Base-by-base conservation (phyloP, 2,329 filamentous ascomycete genomes). In the Trichothecium roseum region DNA sequence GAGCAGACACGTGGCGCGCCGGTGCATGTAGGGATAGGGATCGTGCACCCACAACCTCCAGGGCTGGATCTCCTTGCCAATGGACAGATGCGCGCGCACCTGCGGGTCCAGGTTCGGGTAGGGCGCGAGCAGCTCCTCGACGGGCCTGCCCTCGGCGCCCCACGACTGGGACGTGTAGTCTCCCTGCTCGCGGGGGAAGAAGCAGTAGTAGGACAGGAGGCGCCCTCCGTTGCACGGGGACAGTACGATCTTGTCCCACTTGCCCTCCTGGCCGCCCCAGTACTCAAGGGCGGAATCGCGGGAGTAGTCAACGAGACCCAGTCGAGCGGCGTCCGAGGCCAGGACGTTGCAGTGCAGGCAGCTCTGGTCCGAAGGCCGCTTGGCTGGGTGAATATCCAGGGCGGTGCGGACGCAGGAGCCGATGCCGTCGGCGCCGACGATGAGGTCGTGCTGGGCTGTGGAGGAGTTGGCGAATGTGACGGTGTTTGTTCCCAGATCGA, bases 171-270 rank as follows among this genome's bases (percentile, higher is more conserved):
- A 69, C 3, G 65, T 62, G 48, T 75, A 81, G 49, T 82, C 74
- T 6, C 73, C 72, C 40, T 66, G 55, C 5, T 47, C 53, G 5
- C 53, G 64, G 0, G 76, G 70, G 54, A 80, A 81, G 62, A 81
- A 81, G 56, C 77, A 81, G 56, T 83, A 83, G 57, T 79, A 83
- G 0, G 75, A 80, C 3, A 81, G 62, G 3, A 81, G 57, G 40
- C 70, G 70, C 36, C 78, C 77, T 16, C 69, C 70, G 47, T 81
- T 78, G 57, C 79, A 83, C 5, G 78, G 76, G 0, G 76, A 81
- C 2, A 83, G 60, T 5, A 83, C 78, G 39, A 84, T 82, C 63
- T 83, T 84, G 54, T 81, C 72, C 64, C 63, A 74, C 47, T 72
- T 74, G 37, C 57, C 60, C 36, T 77, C 71, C 35, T 75, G 69